Percentiles rank a stretch among this genome's conserved stretches.
Evolutionary conservation across 169 alveolate genomes (phyloP).

Genomic region (Eimeria tenella): DNA sequence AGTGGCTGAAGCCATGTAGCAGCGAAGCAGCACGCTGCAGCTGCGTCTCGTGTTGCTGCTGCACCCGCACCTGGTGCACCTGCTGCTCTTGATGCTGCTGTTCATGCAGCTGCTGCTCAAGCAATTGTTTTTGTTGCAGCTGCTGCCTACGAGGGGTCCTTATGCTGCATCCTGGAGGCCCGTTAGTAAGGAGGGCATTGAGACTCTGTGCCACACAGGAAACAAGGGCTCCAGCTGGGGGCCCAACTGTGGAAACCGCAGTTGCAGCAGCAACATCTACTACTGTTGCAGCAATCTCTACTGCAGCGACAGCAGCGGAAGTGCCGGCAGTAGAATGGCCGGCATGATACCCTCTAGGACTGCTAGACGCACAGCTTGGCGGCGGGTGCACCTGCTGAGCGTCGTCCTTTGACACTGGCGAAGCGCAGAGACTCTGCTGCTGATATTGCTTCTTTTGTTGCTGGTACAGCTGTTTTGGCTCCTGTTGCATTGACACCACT

Average conservation of each 20-base stretch:
- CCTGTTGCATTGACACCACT: neutral
- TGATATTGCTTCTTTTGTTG: neutral
- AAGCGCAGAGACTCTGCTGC: neutral
- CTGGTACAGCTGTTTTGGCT: neutral
- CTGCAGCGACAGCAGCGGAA: constrained; percentile 17
- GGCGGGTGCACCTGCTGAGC: neutral
- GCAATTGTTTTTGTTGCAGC: neutral
- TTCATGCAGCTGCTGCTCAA: neutral
- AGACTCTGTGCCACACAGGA: neutral
- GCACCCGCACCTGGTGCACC: neutral
- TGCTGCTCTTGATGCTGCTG: constrained; percentile 17
- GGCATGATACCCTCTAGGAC: neutral
- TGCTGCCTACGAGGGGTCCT: constrained; percentile 11
- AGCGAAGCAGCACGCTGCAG: neutral
- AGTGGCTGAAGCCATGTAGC: neutral
- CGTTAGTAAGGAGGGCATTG: neutral
- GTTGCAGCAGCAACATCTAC: constrained; percentile 28
- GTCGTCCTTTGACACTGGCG: neutral
- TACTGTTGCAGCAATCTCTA: constrained; percentile 32
- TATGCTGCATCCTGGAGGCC: neutral
- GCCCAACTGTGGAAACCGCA: neutral
- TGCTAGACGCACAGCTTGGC: neutral
- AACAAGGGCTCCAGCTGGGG: constrained; percentile 34
- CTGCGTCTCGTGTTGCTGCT: neutral
- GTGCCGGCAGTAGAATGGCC: neutral